Percentiles rank a stretch among this genome's conserved stretches.
These are phyloP conservation scores for Scenedesmus sp. DNA, from an alignment of 163 green algal genomes.

Conservation along the genomic window DNA sequence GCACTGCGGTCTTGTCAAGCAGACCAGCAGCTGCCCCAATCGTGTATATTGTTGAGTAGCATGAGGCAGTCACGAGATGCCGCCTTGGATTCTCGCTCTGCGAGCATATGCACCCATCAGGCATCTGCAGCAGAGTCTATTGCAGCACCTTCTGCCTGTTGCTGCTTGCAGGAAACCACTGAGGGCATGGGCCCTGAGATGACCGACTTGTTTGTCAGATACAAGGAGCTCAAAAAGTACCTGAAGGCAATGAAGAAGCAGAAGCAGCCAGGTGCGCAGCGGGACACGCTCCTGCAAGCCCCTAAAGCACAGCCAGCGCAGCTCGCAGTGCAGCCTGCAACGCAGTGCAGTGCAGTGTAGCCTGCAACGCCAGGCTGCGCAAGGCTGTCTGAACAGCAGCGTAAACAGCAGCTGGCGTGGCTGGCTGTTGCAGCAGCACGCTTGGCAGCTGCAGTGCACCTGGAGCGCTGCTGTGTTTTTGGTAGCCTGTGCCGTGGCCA, in stretches of 20 bases:
- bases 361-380: no score
- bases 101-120: not conserved
- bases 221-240: constrained; percentile 53
- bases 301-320: not conserved
- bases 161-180: constrained; percentile 10
- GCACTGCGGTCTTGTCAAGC: not conserved
- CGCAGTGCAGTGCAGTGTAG: not conserved
- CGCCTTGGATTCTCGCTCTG: not conserved
- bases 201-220: constrained; percentile 41
- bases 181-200: constrained; percentile 37
- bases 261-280: constrained; percentile 12
- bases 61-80: not conserved
- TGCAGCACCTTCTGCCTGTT: not conserved
- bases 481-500: no score
- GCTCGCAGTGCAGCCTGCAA: not conserved
- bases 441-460: no score
- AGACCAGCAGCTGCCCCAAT: not conserved
- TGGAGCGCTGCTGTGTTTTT: no score
- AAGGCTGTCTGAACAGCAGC: no score
- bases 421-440: not conserved
- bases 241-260: constrained; percentile 49
- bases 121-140: not conserved
- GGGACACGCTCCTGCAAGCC: not conserved
- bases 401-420: not conserved
- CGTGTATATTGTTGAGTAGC: not conserved